A percentile compares a stretch with the other conserved stretches of the same genome.
phyloP scores from a whole-genome alignment of 495 filamentous ascomycete species.

The Penicillium simplicissimum region DNA sequence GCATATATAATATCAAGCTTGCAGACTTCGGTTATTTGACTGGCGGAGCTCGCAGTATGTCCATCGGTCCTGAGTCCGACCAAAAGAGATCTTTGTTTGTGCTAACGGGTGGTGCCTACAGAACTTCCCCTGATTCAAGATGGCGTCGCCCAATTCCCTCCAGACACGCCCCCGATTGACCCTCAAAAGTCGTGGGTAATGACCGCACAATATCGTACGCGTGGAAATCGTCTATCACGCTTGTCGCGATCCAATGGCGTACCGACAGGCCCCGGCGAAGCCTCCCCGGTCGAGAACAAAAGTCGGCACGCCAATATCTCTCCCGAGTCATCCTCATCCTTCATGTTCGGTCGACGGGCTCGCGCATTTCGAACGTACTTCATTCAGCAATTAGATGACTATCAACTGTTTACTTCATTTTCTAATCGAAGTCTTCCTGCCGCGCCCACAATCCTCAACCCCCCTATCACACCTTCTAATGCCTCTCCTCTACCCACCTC shows the following conservation, averaged over 20 bases:
- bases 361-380: constrained; percentile 40
- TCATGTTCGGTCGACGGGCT: constrained; percentile 32
- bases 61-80: not conserved
- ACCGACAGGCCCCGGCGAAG: constrained; percentile 20
- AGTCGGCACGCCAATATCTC: constrained; percentile 20
- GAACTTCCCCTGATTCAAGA: constrained; percentile 30
- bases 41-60: constrained; percentile 35
- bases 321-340: constrained; percentile 21
- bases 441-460: constrained; percentile 11
- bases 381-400: constrained; percentile 34
- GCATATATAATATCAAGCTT: constrained; percentile 32
- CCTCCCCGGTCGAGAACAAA: constrained; percentile 22
- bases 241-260: constrained; percentile 14
- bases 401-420: constrained; percentile 28
- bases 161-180: constrained; percentile 13
- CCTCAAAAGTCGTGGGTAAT: constrained; percentile 19
- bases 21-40: constrained; percentile 33
- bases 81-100: not conserved
- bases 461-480: constrained; percentile 20
- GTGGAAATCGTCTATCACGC: constrained; percentile 16
- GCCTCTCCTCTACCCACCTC: constrained; percentile 18
- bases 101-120: constrained; percentile 9
- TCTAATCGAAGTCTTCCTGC: constrained; percentile 23
- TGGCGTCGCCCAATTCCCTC: constrained; percentile 11
- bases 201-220: constrained; percentile 17